Evolutionary conservation across 441 rosid genomes (phyloP), one percentile per base, ranked within the genome.

Genomic region (Adansonia grandidieri): DNA sequence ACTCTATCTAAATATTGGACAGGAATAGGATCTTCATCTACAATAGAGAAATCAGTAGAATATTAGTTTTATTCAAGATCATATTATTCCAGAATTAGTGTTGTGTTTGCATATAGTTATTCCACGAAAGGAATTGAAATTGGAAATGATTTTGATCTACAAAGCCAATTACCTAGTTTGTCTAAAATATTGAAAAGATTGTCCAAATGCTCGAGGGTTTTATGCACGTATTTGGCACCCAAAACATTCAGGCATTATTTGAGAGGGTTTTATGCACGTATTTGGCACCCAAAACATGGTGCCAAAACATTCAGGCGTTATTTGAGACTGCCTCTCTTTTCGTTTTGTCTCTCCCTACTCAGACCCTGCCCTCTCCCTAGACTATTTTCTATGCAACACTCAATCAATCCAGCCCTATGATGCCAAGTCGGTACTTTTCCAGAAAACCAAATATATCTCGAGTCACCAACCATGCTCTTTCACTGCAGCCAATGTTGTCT

Each of bases 371-470:
- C 57, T 69, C 54, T 64, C 45, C 47, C 58, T 22, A 22, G 45
- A 48, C 19, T 22, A 69, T 20, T 22, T 69, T 48, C 40, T 22
- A 48, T 22, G 58, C 73, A n/a, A 45, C 42, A 13, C 58, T 69
- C 58, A 11, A 69, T 19, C 56, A 68, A 11, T 45, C 72, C 56
- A 54, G 45, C 37, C 37, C 28, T 68, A 45, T 10, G 37, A 22
- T 45, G 54, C 71, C 8, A 67, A 44, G 3, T 45, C 71, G 44
- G 7, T n/a, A n/a, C 71, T 68, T 68, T 47, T 44, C 51, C 71
- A 42, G 15, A 3, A 42, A 40, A 17, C 24, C 71, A 32, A 64
- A 20, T 15, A 64, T 14, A n/a, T 42, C 13, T 44, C 13, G 4
- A 44, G 28, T 44, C 15, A 44, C 15, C 37, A 67, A 56, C 22